These are phyloP conservation scores for Suillus americanus DNA, from an alignment of 768 basidiomycete genomes.

Conservation along the genomic window DNA sequence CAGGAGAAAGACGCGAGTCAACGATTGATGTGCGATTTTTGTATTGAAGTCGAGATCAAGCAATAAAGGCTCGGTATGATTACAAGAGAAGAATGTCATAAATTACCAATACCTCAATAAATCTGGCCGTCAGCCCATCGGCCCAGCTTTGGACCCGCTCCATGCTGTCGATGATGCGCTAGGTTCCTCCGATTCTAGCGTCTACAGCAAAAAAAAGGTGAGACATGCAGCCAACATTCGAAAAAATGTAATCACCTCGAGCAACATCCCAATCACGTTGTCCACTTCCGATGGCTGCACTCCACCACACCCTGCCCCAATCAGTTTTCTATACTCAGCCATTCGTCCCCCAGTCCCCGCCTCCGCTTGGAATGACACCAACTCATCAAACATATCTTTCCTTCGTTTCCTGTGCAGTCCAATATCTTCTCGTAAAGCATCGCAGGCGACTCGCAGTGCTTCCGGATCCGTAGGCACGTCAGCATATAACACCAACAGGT, in stretches of 20 bases:
- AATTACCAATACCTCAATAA: slow-evolving; percentile 2
- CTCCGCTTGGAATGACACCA: slow-evolving; percentile 83
- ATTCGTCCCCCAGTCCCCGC: slow-evolving; percentile 89
- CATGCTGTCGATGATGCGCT: slow-evolving; percentile 51
- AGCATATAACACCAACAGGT: slow-evolving; percentile 58
- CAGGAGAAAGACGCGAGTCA: background rate
- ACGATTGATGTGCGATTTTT: background rate
- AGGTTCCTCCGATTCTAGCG: slow-evolving; percentile 80
- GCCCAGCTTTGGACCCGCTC: slow-evolving; percentile 31
- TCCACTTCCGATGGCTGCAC: slow-evolving; percentile 88
- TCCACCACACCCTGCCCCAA: slow-evolving; percentile 88
- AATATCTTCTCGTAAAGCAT: slow-evolving; percentile 64
- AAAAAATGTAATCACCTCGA: slow-evolving; percentile 56
- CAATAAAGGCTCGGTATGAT: slow-evolving; percentile 4
- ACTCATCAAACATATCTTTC: slow-evolving; percentile 68
- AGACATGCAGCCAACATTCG: background rate
- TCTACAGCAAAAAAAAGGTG: slow-evolving; percentile 40
- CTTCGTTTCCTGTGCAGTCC: slow-evolving; percentile 65
- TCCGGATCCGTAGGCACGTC: slow-evolving; percentile 60
- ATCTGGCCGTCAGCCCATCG: slow-evolving; percentile 17
- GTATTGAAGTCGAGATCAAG: background rate
- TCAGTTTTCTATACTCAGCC: slow-evolving; percentile 84
- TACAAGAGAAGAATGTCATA: slow-evolving; percentile 12
- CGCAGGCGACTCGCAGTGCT: slow-evolving; percentile 53
- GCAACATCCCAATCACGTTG: slow-evolving; percentile 75